Conservation (phyloP, 257 asterid genomes). For the Solanum chilense region DNA sequence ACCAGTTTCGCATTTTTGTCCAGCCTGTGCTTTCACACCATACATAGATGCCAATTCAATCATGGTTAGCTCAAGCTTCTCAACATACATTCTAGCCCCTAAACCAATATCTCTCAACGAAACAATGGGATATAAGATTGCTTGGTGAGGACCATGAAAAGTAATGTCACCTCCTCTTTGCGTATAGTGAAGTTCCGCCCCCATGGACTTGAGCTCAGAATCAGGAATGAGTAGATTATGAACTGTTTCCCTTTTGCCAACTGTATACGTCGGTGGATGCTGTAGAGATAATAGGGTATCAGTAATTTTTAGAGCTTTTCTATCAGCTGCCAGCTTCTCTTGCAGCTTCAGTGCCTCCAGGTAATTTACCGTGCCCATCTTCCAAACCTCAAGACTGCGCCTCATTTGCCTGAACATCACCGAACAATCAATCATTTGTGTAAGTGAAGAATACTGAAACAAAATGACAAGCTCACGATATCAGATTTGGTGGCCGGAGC, state of each 20-base stretch:
- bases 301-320: constrained; percentile 34
- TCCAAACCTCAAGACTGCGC: constrained; percentile 50
- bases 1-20: constrained; percentile 47
- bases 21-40: constrained; percentile 49
- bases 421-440: neutral
- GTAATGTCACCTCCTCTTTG: constrained; percentile 80
- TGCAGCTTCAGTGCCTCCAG: constrained; percentile 52
- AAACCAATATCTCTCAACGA: constrained; percentile 46
- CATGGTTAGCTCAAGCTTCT: constrained; percentile 63
- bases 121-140: constrained; percentile 58
- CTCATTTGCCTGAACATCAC: neutral
- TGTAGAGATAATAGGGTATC: constrained; percentile 52
- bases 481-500: neutral
- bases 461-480: neutral
- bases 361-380: constrained; percentile 48
- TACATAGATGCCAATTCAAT: constrained; percentile 50
- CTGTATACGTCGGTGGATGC: constrained; percentile 77
- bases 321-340: constrained; percentile 35
- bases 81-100: constrained; percentile 63
- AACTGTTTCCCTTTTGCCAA: constrained; percentile 54
- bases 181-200: constrained; percentile 58
- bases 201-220: constrained; percentile 48
- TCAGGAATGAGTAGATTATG: constrained; percentile 48
- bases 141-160: constrained; percentile 74
- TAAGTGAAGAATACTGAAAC: neutral